Percentiles rank a stretch among this genome's conserved stretches.
Conservation (phyloP, 148 eudicot species). For the Arctostaphylos glauca region DNA sequence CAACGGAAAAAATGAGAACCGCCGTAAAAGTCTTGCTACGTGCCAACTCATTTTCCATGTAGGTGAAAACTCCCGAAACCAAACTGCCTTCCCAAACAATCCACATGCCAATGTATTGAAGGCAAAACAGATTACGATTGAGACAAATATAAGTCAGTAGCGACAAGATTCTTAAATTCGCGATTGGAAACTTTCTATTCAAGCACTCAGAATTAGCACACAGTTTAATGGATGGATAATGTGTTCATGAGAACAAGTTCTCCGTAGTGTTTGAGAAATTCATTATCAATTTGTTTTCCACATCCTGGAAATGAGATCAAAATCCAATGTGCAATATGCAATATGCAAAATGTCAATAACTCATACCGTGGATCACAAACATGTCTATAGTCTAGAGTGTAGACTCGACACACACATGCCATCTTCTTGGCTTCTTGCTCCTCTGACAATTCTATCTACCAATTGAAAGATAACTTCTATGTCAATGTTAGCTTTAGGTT, state of each 20-base stretch:
- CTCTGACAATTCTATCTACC: background rate
- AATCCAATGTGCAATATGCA: constrained; percentile 1
- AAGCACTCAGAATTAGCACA: background rate
- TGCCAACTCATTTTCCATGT: background rate
- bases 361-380: background rate
- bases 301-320: background rate
- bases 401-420: background rate
- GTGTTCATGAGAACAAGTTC: background rate
- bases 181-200: background rate
- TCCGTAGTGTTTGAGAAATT: too few species aligned
- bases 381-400: too few species aligned
- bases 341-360: background rate
- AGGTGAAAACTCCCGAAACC: background rate
- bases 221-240: background rate
- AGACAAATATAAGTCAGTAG: background rate
- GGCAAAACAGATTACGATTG: background rate
- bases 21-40: background rate
- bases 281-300: background rate
- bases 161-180: background rate
- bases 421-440: background rate
- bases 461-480: background rate
- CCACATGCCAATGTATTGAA: background rate
- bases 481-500: background rate
- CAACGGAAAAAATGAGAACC: background rate
- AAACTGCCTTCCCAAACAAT: background rate